phyloP scores from a whole-genome alignment of 805 yeast species.

The Pichia thaimueangensis region DNA sequence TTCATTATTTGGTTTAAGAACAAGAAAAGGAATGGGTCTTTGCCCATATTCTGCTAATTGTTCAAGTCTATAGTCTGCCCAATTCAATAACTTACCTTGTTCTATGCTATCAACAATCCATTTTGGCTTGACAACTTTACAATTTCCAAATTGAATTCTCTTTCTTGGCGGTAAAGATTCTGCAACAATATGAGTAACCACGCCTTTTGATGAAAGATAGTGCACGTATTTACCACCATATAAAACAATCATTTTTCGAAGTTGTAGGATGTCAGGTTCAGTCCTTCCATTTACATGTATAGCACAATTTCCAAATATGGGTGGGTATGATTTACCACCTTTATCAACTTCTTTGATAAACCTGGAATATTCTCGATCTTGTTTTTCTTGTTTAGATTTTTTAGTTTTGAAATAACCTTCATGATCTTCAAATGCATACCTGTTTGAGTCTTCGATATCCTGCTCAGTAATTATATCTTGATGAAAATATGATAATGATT shows the following conservation, averaged over 20 bases:
- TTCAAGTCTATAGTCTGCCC: constrained; percentile 59
- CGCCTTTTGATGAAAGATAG: constrained; percentile 60
- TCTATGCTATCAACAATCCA: constrained; percentile 73
- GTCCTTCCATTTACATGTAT: constrained; percentile 90
- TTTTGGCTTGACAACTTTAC: constrained; percentile 70
- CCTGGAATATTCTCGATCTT: constrained; percentile 42
- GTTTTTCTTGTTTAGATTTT: constrained; percentile 51
- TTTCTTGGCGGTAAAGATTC: constrained; percentile 74
- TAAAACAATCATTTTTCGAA: constrained; percentile 63
- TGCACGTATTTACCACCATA: constrained; percentile 79
- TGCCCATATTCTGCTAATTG: constrained; percentile 45
- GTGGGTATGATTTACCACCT: constrained; percentile 21
- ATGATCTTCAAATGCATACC: constrained; percentile 58
- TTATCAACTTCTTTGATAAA: constrained; percentile 40
- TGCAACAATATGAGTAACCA: constrained; percentile 82
- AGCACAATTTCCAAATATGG: constrained; percentile 55
- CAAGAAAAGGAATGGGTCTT: constrained; percentile 28
- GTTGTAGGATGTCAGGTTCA: constrained; percentile 62
- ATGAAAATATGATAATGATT: neutral
- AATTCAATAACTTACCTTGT: constrained; percentile 43
- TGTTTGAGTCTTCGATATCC: constrained; percentile 18
- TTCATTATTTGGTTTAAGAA: neutral
- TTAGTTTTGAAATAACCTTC: constrained; percentile 60
- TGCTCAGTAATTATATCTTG: constrained; percentile 5
- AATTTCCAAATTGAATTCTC: constrained; percentile 53